Evolutionary conservation across 192 early-diverging fungal species (phyloP), one percentile per base, ranked within the genome.

Genomic region (Gigaspora rosea): DNA sequence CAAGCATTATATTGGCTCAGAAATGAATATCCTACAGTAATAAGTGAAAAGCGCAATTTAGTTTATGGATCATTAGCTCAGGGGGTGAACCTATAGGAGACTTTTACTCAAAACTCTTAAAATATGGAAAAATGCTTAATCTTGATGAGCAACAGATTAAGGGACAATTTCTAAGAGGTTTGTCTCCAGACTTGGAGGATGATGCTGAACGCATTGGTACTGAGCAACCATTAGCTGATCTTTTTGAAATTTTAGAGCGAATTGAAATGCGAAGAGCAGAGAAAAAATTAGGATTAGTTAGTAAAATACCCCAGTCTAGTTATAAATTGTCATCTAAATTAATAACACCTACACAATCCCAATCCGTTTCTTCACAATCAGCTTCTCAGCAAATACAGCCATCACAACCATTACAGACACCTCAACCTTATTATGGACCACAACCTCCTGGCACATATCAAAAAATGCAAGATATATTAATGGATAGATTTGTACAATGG

Each of bases 81-180:
- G 2, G 63, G 22, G 10, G 36, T 27, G 63, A 64, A 36, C 63
- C 63, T 36, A 13, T 64, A 64, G 36, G 15, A 36, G 32, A 41
- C 12, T 64, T 64, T 64, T 64, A 64, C 36, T 64, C 22, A 22
- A 64, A 64, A 64, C 36, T 64, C 8, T 36, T 36, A 64, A 64
- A 41, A 64, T 64, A 36, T 32, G 27, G 13, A 36, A 64, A 64
- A 32, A 32, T 36, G 36, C 32, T 41, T 64, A 36, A 64, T 10
- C 51, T 54, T 54, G 51, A 54, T 54, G 51, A 54, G 51, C 16
- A 54, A 54, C 51, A 54, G 16, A 54, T 54, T 54, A 54, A 54
- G 51, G 51, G 8, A 54, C 51, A 54, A 54, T 54, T 54, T 9
- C n/a, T 63, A 36, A 13, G 36, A 64, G 63, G 22, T 64, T 41